A percentile compares a stretch with the other conserved stretches of the same genome.
Conservation (phyloP, 768 basidiomycete species). For the Rhodotorula sphaerocarpa region DNA sequence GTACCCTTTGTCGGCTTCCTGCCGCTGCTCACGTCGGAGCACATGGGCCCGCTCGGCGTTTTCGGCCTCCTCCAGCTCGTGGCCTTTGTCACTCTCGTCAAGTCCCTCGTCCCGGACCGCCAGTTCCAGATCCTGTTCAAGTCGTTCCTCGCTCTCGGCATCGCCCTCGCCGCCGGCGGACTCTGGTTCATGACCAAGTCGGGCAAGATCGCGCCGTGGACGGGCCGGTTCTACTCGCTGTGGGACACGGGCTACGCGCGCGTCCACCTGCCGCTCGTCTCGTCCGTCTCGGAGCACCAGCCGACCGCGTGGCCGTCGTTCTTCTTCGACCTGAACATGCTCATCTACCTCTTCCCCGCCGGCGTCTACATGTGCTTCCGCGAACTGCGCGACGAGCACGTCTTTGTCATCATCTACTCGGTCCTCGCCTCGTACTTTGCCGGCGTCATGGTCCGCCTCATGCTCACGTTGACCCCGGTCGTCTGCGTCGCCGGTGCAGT, state of each 20-base stretch:
- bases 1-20: conserved; percentile 99
- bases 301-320: conserved; percentile 99
- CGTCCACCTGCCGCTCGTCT: conserved; percentile 52
- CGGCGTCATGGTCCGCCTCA: conserved; percentile 98
- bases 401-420: conserved; percentile 97
- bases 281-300: conserved; percentile 97
- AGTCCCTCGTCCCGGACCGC: conserved; percentile 78
- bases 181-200: conserved; percentile 78
- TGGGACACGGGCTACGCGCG: conserved; percentile 97
- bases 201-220: conserved; percentile 97
- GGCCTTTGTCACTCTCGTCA: conserved; percentile 80
- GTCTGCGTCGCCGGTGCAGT: conserved; percentile 91
- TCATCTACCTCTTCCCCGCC: conserved; percentile 95
- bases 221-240: conserved; percentile 97
- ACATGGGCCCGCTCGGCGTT: conserved; percentile 95
- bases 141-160: conserved; percentile 58
- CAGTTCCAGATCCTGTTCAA: conserved; percentile 81
- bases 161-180: conserved; percentile 61
- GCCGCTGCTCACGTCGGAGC: conserved; percentile 92
- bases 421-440: conserved; percentile 95
- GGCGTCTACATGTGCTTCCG: conserved; percentile 92
- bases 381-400: conserved; percentile 86
- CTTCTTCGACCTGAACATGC: conserved; percentile 98
- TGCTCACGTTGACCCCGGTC: conserved; percentile 93
- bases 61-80: conserved; percentile 95